Evolutionary conservation across 768 basidiomycete species (phyloP).

Genomic region (Hebeloma cylindrosporum): DNA sequence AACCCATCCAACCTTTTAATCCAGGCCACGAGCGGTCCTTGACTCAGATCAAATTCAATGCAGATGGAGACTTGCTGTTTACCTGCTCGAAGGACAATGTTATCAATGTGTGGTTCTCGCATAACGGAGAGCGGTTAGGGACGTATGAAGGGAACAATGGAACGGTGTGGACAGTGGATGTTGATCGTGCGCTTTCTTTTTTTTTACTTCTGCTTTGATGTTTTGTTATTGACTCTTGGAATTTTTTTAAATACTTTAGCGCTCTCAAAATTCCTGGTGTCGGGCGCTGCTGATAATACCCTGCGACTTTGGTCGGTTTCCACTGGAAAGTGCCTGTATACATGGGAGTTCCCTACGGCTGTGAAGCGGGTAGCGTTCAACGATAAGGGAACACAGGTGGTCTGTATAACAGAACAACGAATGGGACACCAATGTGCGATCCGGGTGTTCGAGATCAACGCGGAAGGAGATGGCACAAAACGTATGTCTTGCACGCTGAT

Average conservation of each 20-base stretch:
- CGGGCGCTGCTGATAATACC: slow-evolving; percentile 93
- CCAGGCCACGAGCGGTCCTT: slow-evolving; percentile 96
- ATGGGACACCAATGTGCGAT: slow-evolving; percentile 93
- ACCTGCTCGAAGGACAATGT: slow-evolving; percentile 93
- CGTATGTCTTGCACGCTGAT: slow-evolving; percentile 56
- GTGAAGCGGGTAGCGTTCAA: slow-evolving; percentile 95
- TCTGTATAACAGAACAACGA: slow-evolving; percentile 96
- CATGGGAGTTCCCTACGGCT: slow-evolving; percentile 98
- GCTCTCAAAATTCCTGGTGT: slow-evolving; percentile 81
- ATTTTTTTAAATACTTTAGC: slow-evolving; percentile 38
- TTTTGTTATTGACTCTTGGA: background rate
- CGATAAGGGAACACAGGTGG: slow-evolving; percentile 77
- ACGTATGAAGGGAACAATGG: slow-evolving; percentile 98
- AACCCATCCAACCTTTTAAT: no score
- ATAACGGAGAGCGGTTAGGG: slow-evolving; percentile 95
- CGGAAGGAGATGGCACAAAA: slow-evolving; percentile 74
- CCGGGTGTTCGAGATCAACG: slow-evolving; percentile 84
- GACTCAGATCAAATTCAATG: slow-evolving; percentile 97
- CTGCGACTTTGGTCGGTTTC: slow-evolving; percentile 88
- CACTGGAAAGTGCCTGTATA: slow-evolving; percentile 89
- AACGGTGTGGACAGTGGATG: slow-evolving; percentile 93
- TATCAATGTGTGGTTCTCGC: slow-evolving; percentile 96
- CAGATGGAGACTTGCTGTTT: slow-evolving; percentile 94
- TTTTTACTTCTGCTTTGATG: background rate
- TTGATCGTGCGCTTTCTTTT: slow-evolving; percentile 70